Evolutionary conservation across 306 rosid species (phyloP), one percentile per base, ranked within the genome.

Genomic region (Abrus pulchellus): DNA sequence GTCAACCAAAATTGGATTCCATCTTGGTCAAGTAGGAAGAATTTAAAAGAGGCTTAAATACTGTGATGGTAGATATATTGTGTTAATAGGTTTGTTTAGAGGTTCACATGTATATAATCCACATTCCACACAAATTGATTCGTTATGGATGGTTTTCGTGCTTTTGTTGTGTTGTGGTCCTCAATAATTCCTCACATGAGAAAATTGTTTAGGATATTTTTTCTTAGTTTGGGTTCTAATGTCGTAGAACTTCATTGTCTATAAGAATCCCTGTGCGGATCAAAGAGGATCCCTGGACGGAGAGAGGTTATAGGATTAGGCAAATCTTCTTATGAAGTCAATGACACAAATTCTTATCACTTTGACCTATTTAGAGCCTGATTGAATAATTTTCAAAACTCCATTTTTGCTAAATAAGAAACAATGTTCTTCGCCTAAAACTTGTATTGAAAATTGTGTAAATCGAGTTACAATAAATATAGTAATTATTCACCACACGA

Each of bases 1-100:
- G 52, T 65, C 71, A 40, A 41, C 71, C 5, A 41, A 41, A 40
- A 40, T 41, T 20, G 68, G 71, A 40, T 40, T 65, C n/a, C 71
- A 7, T 65, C 49, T 14, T 65, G 13, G 14, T 3, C 71, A 40
- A 28, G 5, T 7, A 1, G 40, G 13, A 59, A 29, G 40, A 30
- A 29, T 9, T 20, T 28, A 4, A 59, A 59, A 30, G 36, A 59
- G 38, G 38, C n/a, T 14, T 59, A 29, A 59, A n/a, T 3, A 29
- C 20, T 59, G 1, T 0, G 2, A 1, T 1, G 6, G 8, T 27
- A 3, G 7, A 27, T 7, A 7, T 63, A 33, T 61, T 60, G 11
- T 33, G 20, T 32, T 30, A 32, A 32, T 10, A 32, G 38, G 20
- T 20, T 20, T 20, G 20, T 30, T 0, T 59, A 59, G 13, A 59